These are phyloP conservation scores for Boletus edulis DNA, from an alignment of 768 basidiomycete species.

Conservation along the genomic window DNA sequence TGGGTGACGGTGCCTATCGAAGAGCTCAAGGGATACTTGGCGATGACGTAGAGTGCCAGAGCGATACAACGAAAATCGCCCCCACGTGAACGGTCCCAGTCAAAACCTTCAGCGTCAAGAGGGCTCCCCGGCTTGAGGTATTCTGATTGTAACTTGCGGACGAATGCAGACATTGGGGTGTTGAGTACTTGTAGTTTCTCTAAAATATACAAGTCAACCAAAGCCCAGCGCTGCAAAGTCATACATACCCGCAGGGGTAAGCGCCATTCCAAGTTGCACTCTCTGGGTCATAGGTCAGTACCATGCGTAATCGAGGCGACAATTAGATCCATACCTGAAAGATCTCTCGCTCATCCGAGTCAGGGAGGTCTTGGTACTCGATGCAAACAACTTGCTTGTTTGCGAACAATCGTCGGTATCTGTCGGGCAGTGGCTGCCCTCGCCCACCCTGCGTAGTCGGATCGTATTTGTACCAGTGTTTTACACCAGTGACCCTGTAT, in stretches of 20 bases:
- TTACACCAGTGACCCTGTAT: slow-evolving; percentile 34
- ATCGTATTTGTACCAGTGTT: slow-evolving; percentile 48
- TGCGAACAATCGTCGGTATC: slow-evolving; percentile 56
- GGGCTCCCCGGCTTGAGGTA: slow-evolving; percentile 41
- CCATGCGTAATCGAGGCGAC: background rate
- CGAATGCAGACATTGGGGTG: slow-evolving; percentile 54
- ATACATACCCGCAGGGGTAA: slow-evolving; percentile 60
- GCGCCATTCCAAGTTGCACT: slow-evolving; percentile 75
- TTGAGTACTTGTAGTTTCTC: slow-evolving; percentile 70
- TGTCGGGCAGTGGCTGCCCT: slow-evolving; percentile 47
- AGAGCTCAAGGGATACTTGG: slow-evolving; percentile 36
- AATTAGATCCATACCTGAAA: slow-evolving; percentile 54
- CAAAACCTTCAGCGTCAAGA: slow-evolving; percentile 37
- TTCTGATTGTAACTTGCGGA: slow-evolving; percentile 51
- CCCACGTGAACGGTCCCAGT: slow-evolving; percentile 52
- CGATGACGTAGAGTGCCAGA: slow-evolving; percentile 50
- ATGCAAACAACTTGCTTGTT: slow-evolving; percentile 80
- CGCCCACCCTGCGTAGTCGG: slow-evolving; percentile 6
- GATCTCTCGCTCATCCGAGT: slow-evolving; percentile 61
- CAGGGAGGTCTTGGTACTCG: slow-evolving; percentile 64
- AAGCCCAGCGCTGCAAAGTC: background rate
- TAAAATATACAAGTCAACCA: slow-evolving; percentile 14
- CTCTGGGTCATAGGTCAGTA: slow-evolving; percentile 40
- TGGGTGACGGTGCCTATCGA: slow-evolving; percentile 33
- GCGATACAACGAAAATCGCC: slow-evolving; percentile 59